Conservation (phyloP, 2,329 filamentous ascomycete genomes). For the Colletotrichum graminicola region DNA sequence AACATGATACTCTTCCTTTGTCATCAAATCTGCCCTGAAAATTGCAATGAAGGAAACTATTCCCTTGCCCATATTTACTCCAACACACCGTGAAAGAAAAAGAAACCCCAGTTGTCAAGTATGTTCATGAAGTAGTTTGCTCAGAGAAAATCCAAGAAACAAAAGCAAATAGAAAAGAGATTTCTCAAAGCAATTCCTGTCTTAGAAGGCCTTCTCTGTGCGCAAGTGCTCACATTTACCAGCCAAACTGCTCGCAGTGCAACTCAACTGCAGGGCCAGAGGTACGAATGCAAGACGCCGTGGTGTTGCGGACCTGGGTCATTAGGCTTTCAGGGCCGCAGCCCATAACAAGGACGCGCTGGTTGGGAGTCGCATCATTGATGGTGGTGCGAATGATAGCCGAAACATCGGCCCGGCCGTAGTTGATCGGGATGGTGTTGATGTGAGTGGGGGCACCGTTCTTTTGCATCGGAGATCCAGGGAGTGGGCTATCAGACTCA, state of each 20-base stretch:
- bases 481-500: slow-evolving; percentile 42
- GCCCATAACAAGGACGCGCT: slow-evolving; percentile 57
- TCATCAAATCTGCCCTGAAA: slow-evolving; percentile 10
- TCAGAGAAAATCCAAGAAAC: background rate
- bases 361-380: slow-evolving; percentile 45
- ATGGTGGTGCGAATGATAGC: slow-evolving; percentile 52
- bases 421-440: slow-evolving; percentile 46
- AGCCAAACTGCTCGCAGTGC: slow-evolving; percentile 63
- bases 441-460: slow-evolving; percentile 18
- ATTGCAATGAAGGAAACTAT: slow-evolving; percentile 1
- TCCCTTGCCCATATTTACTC: slow-evolving; percentile 31
- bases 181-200: too few relatives aligned
- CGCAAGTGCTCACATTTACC: slow-evolving; percentile 46
- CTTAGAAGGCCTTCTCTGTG: background rate
- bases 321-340: slow-evolving; percentile 61
- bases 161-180: background rate
- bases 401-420: slow-evolving; percentile 54
- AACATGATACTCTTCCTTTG: background rate
- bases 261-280: slow-evolving; percentile 60
- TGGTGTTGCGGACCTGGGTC: slow-evolving; percentile 56
- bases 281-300: slow-evolving; percentile 54
- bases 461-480: slow-evolving; percentile 32
- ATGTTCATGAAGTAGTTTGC: slow-evolving; percentile 20
- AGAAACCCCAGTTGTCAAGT: slow-evolving; percentile 9
- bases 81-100: slow-evolving; percentile 8